phyloP scores from a whole-genome alignment of 2,329 filamentous ascomycete genomes.

The Stenocarpella maydis region DNA sequence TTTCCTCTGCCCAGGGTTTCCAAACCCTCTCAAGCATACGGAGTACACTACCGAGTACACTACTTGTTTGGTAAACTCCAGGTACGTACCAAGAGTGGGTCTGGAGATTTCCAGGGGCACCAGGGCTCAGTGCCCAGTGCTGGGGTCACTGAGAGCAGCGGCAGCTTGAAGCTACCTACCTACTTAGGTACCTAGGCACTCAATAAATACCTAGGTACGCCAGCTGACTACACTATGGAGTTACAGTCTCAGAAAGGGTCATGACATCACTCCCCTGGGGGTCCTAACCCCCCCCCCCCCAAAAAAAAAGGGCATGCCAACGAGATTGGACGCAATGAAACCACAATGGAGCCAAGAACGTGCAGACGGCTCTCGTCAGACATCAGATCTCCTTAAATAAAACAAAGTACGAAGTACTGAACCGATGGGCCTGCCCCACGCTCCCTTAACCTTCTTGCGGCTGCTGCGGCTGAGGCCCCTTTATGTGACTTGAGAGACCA shows the following conservation, averaged over 20 bases:
- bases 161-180: too few species aligned
- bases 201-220: too few species aligned
- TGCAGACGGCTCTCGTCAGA: not conserved
- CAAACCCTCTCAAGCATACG: not conserved
- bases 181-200: too few species aligned
- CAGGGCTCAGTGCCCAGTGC: too few species aligned
- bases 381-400: constrained; percentile 27
- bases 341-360: constrained; percentile 1
- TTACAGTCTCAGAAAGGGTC: not conserved
- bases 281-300: not conserved
- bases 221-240: not conserved
- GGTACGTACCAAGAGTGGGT: too few species aligned
- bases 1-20: not conserved
- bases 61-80: too few species aligned
- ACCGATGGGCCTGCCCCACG: not conserved
- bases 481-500: constrained; percentile 10
- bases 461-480: not conserved
- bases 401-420: constrained; percentile 2
- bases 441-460: not conserved
- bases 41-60: too few species aligned
- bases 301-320: constrained; percentile 13
- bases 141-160: too few species aligned
- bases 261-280: constrained; percentile 30
- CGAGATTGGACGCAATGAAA: constrained; percentile 30
- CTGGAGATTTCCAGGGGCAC: too few species aligned